Base-by-base conservation (phyloP, 495 filamentous ascomycete species). In the Hypoxylon crocopeplum region DNA sequence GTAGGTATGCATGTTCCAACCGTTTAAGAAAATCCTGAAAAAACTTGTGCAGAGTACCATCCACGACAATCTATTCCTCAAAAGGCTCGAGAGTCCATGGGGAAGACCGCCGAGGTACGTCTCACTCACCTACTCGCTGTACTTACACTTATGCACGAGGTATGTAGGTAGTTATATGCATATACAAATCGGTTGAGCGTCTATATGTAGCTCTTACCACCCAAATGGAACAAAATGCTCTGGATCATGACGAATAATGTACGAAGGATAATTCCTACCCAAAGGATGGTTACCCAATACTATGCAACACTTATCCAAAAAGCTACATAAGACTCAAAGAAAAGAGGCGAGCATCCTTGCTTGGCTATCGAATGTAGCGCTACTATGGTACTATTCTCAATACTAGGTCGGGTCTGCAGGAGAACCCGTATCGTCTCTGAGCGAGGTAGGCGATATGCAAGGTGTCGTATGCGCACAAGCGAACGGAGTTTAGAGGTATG, bases 401-500 rank as follows among this genome's bases (percentile, higher is more conserved):
- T 47, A 44, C 49, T 33, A 29, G 44, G 30, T 57, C 49, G 60
- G 60, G 45, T 64, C 55, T 61, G 50, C 57, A 61, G 37, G 62
- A 61, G 56, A 66, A 47, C 52, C 62, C 51, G 62, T 66, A 61
- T 66, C 62, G 39, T 51, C 16, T 53, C 41, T 61, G 47, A 61
- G 42, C 34, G 38, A 61, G 54, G 57, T 57, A 48, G 64, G 57
- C 60, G 52, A 62, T 62, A 70, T 70, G 67, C 67, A 57, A 62
- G 60, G 50, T 62, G 57, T 67, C 59, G 64, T 65, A 67, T 65
- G 42, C 49, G 50, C 49, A 59, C 45, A 59, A 51, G 45, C 61
- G 38, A 59, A 59, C 61, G 60, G 60, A 59, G 49, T 55, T 64
- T 64, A 59, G 50, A 54, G 37, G 30, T 59, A 52, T 50, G 49